phyloP scores from a whole-genome alignment of 805 yeast genomes.

The Candida anglica region DNA sequence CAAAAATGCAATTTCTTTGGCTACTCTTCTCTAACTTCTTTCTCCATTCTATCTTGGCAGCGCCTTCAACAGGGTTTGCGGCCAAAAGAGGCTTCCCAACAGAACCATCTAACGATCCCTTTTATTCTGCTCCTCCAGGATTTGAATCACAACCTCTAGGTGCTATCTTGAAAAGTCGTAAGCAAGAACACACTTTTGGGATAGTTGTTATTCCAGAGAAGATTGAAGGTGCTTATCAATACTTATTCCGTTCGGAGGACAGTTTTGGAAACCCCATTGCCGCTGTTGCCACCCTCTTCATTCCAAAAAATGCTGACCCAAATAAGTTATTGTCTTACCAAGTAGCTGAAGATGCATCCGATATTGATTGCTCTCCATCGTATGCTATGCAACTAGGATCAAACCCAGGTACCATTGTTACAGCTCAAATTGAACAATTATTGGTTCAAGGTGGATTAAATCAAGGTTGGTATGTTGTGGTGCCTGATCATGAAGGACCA shows the following conservation, averaged over 20 bases:
- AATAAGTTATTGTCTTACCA: conserved; percentile 18
- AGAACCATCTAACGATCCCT: conserved; percentile 9
- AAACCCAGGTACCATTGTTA: conserved; percentile 8
- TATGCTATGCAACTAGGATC: conserved; percentile 13
- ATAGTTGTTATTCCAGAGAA: conserved; percentile 13
- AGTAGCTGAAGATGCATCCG: conserved; percentile 16
- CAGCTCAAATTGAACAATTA: conserved; percentile 7
- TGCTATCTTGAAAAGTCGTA: conserved; percentile 17
- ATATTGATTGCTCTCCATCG: conserved; percentile 16
- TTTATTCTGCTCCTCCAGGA: conserved; percentile 19
- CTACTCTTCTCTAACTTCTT: background rate
- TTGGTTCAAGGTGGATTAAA: conserved; percentile 13
- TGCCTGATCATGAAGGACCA: conserved; percentile 34
- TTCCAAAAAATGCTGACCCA: conserved; percentile 19
- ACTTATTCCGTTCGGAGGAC: conserved; percentile 17
- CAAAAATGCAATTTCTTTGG: background rate
- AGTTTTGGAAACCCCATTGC: conserved; percentile 14
- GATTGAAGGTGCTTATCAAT: conserved; percentile 17
- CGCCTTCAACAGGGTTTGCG: background rate
- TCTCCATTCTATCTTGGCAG: background rate
- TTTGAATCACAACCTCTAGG: conserved; percentile 16
- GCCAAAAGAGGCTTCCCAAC: background rate
- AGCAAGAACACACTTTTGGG: conserved; percentile 14
- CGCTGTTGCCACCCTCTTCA: conserved; percentile 14
- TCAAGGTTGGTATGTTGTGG: conserved; percentile 30